Evolutionary conservation across 352 stramenopile species (phyloP), one percentile per base, ranked within the genome.

Genomic region (Globisporangium parvum): DNA sequence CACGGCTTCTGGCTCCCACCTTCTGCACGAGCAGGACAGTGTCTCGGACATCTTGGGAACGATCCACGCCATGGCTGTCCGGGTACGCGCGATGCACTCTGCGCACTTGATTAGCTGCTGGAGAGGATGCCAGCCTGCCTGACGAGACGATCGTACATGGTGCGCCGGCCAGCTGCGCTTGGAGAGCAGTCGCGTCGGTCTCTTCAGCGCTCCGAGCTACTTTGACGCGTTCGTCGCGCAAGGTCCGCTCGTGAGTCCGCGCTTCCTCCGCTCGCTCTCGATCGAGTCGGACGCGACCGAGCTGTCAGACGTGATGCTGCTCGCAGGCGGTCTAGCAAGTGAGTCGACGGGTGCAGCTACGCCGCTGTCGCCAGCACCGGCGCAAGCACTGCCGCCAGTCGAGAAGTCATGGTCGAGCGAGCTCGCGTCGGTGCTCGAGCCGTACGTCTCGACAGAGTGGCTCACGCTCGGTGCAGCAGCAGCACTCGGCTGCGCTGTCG

Each of bases 31-130:
- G 6, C 47, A 87, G 75, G 76, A 87, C 59, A 78, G 68, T 31
- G 63, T 75, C 23, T 67, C 64, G n/a, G 78, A 87, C 24, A 65
- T 87, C 20, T 69, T 85, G 6, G 64, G 68, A 2, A 57, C 72
- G 44, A 60, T 88, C 40, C 72, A 85, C 56, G 76, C 75, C 2
- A 60, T 87, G 35, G 66, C 74, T 39, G 65, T 75, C 20, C 66
- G 78, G 57, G 78, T 88, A 69, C 15, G 52, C 39, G 20, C 14
- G 9, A 17, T 14, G 10, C 37, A 11, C 37, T 41, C 26, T 31
- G 6, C 6, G 37, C 37, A 41, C 11, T 17, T 41, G n/a, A n/a
- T n/a, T n/a, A n/a, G n/a, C n/a, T n/a, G n/a, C n/a, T n/a, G n/a
- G n/a, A n/a, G n/a, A n/a, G n/a, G n/a, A n/a, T n/a, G n/a, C n/a